Conservation (phyloP, 805 yeast species). For the Ogataea minuta region DNA sequence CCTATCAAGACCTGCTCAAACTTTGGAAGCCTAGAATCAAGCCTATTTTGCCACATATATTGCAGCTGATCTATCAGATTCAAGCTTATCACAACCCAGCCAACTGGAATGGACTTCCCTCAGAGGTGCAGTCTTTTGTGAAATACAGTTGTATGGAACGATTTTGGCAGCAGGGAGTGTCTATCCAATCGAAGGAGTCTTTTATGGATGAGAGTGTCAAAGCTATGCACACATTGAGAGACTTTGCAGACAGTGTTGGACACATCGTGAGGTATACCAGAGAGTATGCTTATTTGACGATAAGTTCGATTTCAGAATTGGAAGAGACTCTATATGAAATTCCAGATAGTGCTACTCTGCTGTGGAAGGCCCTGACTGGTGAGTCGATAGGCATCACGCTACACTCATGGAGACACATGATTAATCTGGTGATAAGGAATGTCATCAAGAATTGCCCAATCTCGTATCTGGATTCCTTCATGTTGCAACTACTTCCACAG, state of each 20-base stretch:
- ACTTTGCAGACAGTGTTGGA: slow-evolving; percentile 97
- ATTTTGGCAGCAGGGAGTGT: slow-evolving; percentile 98
- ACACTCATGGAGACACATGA: slow-evolving; percentile 97
- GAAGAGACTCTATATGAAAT: slow-evolving; percentile 87
- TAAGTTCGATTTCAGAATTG: slow-evolving; percentile 84
- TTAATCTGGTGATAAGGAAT: slow-evolving; percentile 82
- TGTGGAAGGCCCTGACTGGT: slow-evolving; percentile 88
- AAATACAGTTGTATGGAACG: slow-evolving; percentile 84
- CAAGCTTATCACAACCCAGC: slow-evolving; percentile 93
- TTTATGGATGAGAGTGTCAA: slow-evolving; percentile 91
- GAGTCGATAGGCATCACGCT: slow-evolving; percentile 82
- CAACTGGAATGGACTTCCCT: slow-evolving; percentile 86
- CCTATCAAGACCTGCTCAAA: slow-evolving; percentile 63
- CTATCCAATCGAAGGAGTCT: slow-evolving; percentile 89
- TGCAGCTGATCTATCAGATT: slow-evolving; percentile 83
- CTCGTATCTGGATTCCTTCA: slow-evolving; percentile 60
- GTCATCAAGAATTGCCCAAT: slow-evolving; percentile 87
- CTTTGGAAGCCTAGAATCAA: slow-evolving; percentile 93
- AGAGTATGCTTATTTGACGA: slow-evolving; percentile 88
- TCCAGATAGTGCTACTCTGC: slow-evolving; percentile 70
- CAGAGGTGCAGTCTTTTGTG: slow-evolving; percentile 90
- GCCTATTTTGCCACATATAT: slow-evolving; percentile 86
- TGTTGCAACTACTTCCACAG: slow-evolving; percentile 76
- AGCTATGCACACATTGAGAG: slow-evolving; percentile 90
- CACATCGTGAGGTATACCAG: slow-evolving; percentile 93